Conservation (phyloP, 768 basidiomycete genomes). For the Dacryopinax spathularia region DNA sequence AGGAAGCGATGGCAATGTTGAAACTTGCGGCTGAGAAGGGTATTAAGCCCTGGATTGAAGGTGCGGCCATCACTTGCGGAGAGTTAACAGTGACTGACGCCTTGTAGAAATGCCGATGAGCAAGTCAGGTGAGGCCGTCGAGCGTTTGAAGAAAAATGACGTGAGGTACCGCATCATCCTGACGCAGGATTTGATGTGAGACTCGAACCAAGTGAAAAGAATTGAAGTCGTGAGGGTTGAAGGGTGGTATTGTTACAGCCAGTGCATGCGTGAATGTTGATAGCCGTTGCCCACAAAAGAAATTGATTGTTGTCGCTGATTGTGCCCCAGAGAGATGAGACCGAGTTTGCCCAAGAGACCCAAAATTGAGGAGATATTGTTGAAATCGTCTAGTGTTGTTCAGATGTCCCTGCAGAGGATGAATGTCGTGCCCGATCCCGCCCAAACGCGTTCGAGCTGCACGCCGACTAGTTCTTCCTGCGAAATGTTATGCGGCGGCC, state of each 20-base stretch:
- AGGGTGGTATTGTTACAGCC: background rate
- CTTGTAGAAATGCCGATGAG: slow-evolving; percentile 36
- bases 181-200: slow-evolving; percentile 21
- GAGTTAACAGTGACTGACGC: slow-evolving; percentile 13
- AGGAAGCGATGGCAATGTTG: slow-evolving; percentile 46
- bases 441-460: slow-evolving; percentile 26
- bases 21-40: slow-evolving; percentile 41
- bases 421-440: slow-evolving; percentile 43
- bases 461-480: background rate
- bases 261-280: slow-evolving; percentile 1
- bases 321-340: background rate
- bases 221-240: background rate
- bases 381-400: background rate
- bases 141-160: slow-evolving; percentile 33
- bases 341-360: background rate
- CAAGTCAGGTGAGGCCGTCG: slow-evolving; percentile 35
- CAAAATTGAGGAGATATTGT: background rate
- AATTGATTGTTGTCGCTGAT: background rate
- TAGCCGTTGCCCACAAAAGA: background rate
- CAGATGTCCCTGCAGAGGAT: slow-evolving; percentile 14
- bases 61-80: slow-evolving; percentile 6
- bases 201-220: background rate
- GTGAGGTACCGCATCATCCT: slow-evolving; percentile 45
- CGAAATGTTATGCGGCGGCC: slow-evolving; percentile 28
- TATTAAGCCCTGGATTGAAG: slow-evolving; percentile 34